Conservation (phyloP, 2,329 filamentous ascomycete genomes). For the Hypoxylon sp. region DNA sequence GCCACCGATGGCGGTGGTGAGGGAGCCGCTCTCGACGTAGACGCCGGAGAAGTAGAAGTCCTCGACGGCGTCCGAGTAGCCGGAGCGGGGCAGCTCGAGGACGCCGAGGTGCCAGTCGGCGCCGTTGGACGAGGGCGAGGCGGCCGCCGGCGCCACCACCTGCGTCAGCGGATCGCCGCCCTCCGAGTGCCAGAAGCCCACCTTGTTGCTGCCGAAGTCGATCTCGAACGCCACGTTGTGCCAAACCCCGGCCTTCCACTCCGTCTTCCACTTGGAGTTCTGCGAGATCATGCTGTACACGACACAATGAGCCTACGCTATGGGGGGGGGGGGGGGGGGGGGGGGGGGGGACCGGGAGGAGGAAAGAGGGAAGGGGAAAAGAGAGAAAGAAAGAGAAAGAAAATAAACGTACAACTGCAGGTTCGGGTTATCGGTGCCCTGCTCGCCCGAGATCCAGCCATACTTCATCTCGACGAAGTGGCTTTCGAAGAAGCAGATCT, state of each 20-base stretch:
- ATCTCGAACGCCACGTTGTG: slow-evolving; percentile 80
- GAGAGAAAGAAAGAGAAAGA: neutral
- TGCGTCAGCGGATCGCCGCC: slow-evolving; percentile 65
- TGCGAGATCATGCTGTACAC: slow-evolving; percentile 62
- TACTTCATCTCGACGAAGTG: slow-evolving; percentile 82
- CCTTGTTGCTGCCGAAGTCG: slow-evolving; percentile 66
- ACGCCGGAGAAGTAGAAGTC: slow-evolving; percentile 79
- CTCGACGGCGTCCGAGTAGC: slow-evolving; percentile 63
- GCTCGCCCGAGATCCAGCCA: slow-evolving; percentile 64
- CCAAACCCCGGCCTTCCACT: slow-evolving; percentile 71
- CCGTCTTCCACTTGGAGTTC: slow-evolving; percentile 68
- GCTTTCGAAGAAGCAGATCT: slow-evolving; percentile 69
- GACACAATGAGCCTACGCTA: neutral
- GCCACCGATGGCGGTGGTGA: slow-evolving; percentile 48
- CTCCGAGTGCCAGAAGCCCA: slow-evolving; percentile 75
- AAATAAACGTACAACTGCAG: slow-evolving; percentile 60
- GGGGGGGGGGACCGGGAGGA: neutral
- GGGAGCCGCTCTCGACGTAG: slow-evolving; percentile 69
- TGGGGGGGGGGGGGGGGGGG: neutral
- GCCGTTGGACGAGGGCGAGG: slow-evolving; percentile 70
- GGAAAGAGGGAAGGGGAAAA: neutral
- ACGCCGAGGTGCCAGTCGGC: slow-evolving; percentile 78
- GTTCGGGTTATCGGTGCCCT: slow-evolving; percentile 56
- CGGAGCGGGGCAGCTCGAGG: slow-evolving; percentile 67
- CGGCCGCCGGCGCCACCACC: slow-evolving; percentile 66